Evolutionary conservation across 371 early-diverging fungal genomes (phyloP), one percentile per base, ranked within the genome.

Genomic region (Rhizomucor pusillus): DNA sequence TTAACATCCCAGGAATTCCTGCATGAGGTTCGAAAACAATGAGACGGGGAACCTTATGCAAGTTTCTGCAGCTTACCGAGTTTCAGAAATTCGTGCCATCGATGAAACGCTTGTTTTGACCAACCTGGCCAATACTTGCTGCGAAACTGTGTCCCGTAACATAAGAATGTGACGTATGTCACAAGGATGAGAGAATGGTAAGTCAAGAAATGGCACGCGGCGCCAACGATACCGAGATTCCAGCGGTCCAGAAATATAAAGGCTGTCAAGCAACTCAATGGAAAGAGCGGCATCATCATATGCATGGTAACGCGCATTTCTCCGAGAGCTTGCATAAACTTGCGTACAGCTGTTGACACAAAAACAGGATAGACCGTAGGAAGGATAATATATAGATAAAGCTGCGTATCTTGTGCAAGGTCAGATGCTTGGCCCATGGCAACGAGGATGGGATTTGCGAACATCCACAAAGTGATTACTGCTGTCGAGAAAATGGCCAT

Each of bases 1-100:
- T 76, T 14, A 76, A 43, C 76, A 76, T 76, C 0, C 76, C 76
- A 6, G 76, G 76, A 49, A 76, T 60, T 25, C 73, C 73, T 73
- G 19, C 33, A 12, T 37, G 22, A 23, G 25, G 33, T 13, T 48
- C 34, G 13, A 41, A 22, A 6, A n/a, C 43, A 12, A 23, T 36
- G 19, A 16, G 36, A 3, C 44, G 9, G 4, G n/a, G 16, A 18
- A 43, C n/a, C n/a, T n/a, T 7, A 29, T 29, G 29, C 29, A 29
- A 3, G 29, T 29, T 29, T 29, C 29, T 29, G n/a, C 23, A 44
- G 22, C 20, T 48, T 66, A 69, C 73, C 76, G 25, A 76, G 60
- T 45, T 62, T 72, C 22, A 76, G 53, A 60, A 69, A 76, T 16
- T 61, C 59, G 9, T 58, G 54, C 73, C 73, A 76, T n/a, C 57